Conservation (phyloP, 2,329 filamentous ascomycete species). For the Purpureocillium takamizusanense region DNA sequence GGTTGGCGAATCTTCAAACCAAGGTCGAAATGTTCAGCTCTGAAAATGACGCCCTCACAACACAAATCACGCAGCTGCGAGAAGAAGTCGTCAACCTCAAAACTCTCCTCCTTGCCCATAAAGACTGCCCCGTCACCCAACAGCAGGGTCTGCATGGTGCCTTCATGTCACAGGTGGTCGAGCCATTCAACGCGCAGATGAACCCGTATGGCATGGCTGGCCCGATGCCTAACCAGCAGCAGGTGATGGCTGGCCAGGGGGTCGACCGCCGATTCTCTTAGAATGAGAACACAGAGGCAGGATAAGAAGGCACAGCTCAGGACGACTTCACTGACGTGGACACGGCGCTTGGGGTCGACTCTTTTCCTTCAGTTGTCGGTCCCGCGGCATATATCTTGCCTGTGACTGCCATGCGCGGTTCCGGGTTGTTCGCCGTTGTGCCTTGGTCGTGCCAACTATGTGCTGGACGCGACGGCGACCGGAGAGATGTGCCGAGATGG, state of each 20-base stretch:
- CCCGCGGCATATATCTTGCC: too few relatives aligned
- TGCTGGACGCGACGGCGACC: too few relatives aligned
- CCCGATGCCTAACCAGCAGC: slow-evolving; percentile 40
- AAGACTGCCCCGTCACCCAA: slow-evolving; percentile 89
- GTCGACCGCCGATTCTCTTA: slow-evolving; percentile 50
- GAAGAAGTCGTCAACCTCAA: slow-evolving; percentile 95
- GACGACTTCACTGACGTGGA: not conserved
- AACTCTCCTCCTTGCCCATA: slow-evolving; percentile 85
- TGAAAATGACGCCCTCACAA: slow-evolving; percentile 81
- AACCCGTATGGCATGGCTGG: slow-evolving; percentile 51
- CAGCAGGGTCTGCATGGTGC: slow-evolving; percentile 58
- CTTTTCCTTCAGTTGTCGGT: too few relatives aligned
- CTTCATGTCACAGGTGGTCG: slow-evolving; percentile 47
- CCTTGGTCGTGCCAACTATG: too few relatives aligned
- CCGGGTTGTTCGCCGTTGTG: too few relatives aligned
- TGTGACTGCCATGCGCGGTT: too few relatives aligned
- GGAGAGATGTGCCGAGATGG: too few relatives aligned
- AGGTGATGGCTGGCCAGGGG: slow-evolving; percentile 46
- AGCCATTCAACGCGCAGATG: slow-evolving; percentile 45
- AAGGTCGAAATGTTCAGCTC: slow-evolving; percentile 90
- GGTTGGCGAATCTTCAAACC: slow-evolving; percentile 86
- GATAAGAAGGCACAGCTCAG: not conserved
- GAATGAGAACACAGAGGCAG: slow-evolving; percentile 12
- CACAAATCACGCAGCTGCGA: slow-evolving; percentile 73
- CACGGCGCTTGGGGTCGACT: too few relatives aligned